Percentiles rank a stretch among this genome's conserved stretches.
Conservation (phyloP, 768 basidiomycete genomes). For the Lactarius pseudohatsudake region DNA sequence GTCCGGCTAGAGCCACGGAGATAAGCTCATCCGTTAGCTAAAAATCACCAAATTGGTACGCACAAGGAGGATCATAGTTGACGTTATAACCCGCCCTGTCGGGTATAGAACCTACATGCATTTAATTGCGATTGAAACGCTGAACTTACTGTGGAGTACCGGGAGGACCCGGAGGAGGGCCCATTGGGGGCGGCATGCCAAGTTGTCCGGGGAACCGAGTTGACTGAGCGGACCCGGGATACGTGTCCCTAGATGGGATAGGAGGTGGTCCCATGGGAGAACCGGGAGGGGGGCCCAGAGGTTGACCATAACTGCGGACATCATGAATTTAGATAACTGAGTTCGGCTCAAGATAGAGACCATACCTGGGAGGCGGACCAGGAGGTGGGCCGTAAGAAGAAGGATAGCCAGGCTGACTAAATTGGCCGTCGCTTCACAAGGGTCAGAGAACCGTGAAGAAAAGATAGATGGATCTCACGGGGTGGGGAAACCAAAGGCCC, state of each 20-base stretch:
- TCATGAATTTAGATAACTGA: not conserved
- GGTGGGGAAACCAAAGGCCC: constrained; percentile 15
- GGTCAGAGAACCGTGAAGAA: not conserved
- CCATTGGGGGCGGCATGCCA: constrained; percentile 13
- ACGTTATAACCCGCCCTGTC: constrained; percentile 18
- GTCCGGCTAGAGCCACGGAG: constrained; percentile 31
- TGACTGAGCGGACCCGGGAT: constrained; percentile 27
- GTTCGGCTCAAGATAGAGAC: constrained; percentile 13
- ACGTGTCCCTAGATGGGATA: constrained; percentile 10
- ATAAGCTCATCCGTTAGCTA: not conserved
- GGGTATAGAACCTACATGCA: not conserved
- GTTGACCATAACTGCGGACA: constrained; percentile 7
- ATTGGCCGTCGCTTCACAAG: constrained; percentile 11
- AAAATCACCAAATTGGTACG: constrained; percentile 10
- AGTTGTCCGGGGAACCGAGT: constrained; percentile 8
- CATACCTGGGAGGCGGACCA: constrained; percentile 27
- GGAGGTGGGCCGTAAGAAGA: constrained; percentile 32
- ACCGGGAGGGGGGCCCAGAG: constrained; percentile 8
- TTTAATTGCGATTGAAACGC: constrained; percentile 1
- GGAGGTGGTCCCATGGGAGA: constrained; percentile 27
- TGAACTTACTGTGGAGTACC: constrained; percentile 26
- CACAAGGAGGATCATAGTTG: constrained; percentile 33
- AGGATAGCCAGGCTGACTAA: constrained; percentile 25
- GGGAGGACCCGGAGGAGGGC: constrained; percentile 27
- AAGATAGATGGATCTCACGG: constrained; percentile 15